Evolutionary conservation across 2,329 filamentous ascomycete species (phyloP), one percentile per base, ranked within the genome.

Genomic region (Hyphodiscus sp.): DNA sequence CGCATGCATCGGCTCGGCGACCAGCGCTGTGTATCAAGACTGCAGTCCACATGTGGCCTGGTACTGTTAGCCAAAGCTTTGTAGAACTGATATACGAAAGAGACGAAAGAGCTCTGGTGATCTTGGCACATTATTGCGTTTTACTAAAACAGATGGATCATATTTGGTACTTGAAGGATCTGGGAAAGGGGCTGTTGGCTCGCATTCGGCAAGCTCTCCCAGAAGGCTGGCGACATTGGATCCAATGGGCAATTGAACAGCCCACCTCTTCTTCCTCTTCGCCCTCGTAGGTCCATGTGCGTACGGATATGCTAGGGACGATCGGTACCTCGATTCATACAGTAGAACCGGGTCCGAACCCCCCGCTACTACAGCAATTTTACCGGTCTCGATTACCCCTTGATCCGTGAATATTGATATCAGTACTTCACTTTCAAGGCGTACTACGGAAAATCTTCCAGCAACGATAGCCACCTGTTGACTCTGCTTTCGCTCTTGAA

Each of bases 271-370:
- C 9, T 49, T 26, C 41, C 47, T 41, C 2, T 26, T n/a, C 1
- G 23, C 41, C 26, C 50, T 42, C 13, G 18, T 26, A 19, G 44
- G 44, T 18, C 50, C 50, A 44, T 54, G 47, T 42, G 42, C 47
- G 52, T 70, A 71, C n/a, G 67, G 68, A 53, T 71, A 68, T 13
- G 63, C 65, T 11, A 1, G 68, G 68, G 5, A 70, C 60, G 10
- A 68, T 61, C 0, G 68, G 67, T 10, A 70, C 60, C 1, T 62
- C 66, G 2, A 68, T 45, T 10, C 42, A 20, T 18, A 63, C 44
- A 50, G 42, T 26, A 50, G 41, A 11, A 10, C 11, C 11, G 33
- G 33, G 16, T 4, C 13, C 33, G 5, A 38, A n/a, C 5, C 13
- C 13, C 33, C 33, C 11, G 33, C 33, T 38, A 10, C 33, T 4